Base-by-base conservation (phyloP, 1,284 basidiomycete species). In the Heterobasidion parviporum region DNA sequence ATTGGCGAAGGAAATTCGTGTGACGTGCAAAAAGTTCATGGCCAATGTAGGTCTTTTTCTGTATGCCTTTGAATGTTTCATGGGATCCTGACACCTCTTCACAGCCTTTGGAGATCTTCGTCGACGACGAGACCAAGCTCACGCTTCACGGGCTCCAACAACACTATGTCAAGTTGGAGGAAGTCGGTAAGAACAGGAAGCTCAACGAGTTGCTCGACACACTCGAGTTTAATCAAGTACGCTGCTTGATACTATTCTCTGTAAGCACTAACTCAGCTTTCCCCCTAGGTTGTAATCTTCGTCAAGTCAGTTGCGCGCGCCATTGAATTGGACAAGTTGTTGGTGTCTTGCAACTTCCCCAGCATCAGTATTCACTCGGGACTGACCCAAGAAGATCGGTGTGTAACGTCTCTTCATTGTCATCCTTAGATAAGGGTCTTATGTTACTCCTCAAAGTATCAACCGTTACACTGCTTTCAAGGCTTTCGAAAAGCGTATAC, bases 21-120 rank as follows among this genome's bases (percentile, higher is more conserved):
- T 88, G 7, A 98, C 95, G 0, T 99, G 97, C 84, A 99, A 99
- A 78, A 99, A 99, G 74, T 99, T 99, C 73, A 99, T 99, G 97
- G 92, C 94, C 56, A 98, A 94, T 72, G 96, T 98, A 67, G 64
- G 92, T 80, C 50, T 20, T 34, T 12, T 54, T 51, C 32, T 38
- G 44, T 46, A 50, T 35, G 3, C 45, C 7, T 46, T 32, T 44
- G 16, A 20, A 54, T 32, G 51, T 63, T 50, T 61, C 26, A 26
- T 26, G 5, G 26, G 26, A 5, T 5, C 26, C 26, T 59, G 54
- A 54, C 55, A 56, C 32, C 59, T 41, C 41, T 51, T 34, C 36
- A 20, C 66, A 98, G 96, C 97, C 97, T 18, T 85, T 99, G 52
- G 97, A 99, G 75, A 99, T 99, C 63, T 99, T 99, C 71, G 95